Evolutionary conservation across 495 filamentous ascomycete species (phyloP), one percentile per base, ranked within the genome.

Genomic region (Neurospora terricola): DNA sequence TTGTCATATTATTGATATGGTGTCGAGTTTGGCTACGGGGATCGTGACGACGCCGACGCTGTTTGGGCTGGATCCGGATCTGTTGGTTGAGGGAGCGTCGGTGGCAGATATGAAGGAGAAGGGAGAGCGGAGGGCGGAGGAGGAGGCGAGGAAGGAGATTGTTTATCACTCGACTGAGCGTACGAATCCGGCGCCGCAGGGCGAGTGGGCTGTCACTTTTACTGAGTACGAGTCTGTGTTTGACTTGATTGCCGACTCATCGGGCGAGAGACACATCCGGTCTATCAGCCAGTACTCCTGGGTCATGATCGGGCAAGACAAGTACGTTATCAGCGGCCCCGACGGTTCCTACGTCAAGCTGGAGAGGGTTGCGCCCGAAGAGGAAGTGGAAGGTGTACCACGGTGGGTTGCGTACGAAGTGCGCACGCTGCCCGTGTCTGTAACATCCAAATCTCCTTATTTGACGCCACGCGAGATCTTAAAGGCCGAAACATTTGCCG

Each of bases 1-100:
- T 77, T 99, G 96, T 76, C 96, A 98, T 80, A 85, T 99, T 68
- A 96, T 99, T 75, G 96, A 99, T 80, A 94, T 99, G 93, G 96
- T 98, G 1, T 89, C 93, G 0, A 91, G 89, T 14, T 83, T 98
- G 16, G 86, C 88, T 71, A 90, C 89, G 0, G 96, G 96, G 0
- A 91, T 99, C 70, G 85, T 97, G 1, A 94, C 94, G 14, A 93
- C 92, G 0, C 96, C 96, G 1, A 98, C 96, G 0, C 84, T 99
- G 10, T 98, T 99, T 75, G 96, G 96, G 1, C 87, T 99, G 5
- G 93, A 98, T 80, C 95, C 96, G 0, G 84, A 87, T n/a, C 90
- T 94, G 77, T 70, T 97, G 4, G 82, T 98, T 0, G 81, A 90
- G n/a, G 84, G 88, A 10, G 85, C 86, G 0, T 87, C 84, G 38